Percentiles rank a stretch among this genome's conserved stretches.
These are phyloP conservation scores for Macadamia tetraphylla DNA, from an alignment of 164 flowering plant species.

Conservation along the genomic window DNA sequence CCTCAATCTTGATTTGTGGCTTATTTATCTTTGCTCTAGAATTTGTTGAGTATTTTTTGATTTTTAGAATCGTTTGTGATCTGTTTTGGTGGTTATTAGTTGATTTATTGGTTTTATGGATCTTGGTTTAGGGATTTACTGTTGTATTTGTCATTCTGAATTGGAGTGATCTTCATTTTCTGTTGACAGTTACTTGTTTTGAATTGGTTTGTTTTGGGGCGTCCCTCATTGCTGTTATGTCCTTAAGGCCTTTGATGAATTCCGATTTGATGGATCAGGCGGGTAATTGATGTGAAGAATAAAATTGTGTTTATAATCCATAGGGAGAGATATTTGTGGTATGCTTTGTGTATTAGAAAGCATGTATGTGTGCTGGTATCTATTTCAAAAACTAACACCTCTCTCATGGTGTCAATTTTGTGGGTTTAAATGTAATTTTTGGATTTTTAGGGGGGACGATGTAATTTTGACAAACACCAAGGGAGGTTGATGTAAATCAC, in stretches of 20 bases:
- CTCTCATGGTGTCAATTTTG: too few species aligned
- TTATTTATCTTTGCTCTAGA: background rate
- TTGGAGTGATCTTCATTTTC: background rate
- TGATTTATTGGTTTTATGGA: conserved; percentile 5
- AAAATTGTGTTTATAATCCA: background rate
- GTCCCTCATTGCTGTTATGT: background rate
- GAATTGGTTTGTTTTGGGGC: background rate
- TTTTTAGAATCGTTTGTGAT: conserved; percentile 10
- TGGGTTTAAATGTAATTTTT: too few species aligned
- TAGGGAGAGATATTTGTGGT: background rate
- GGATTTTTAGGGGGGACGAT: too few species aligned
- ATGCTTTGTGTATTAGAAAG: background rate
- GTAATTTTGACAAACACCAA: too few species aligned
- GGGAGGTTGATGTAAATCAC: too few species aligned
- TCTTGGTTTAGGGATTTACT: conserved; percentile 1
- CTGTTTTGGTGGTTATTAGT: background rate
- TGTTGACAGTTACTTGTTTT: background rate
- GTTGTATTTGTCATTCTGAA: conserved; percentile 8
- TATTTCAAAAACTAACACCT: too few species aligned
- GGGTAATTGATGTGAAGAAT: background rate
- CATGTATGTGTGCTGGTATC: background rate
- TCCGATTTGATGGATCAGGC: background rate
- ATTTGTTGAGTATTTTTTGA: background rate
- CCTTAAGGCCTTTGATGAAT: background rate
- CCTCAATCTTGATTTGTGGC: background rate